These are phyloP conservation scores for Silybum marianum DNA, from an alignment of 129 eudicot species.

Conservation along the genomic window DNA sequence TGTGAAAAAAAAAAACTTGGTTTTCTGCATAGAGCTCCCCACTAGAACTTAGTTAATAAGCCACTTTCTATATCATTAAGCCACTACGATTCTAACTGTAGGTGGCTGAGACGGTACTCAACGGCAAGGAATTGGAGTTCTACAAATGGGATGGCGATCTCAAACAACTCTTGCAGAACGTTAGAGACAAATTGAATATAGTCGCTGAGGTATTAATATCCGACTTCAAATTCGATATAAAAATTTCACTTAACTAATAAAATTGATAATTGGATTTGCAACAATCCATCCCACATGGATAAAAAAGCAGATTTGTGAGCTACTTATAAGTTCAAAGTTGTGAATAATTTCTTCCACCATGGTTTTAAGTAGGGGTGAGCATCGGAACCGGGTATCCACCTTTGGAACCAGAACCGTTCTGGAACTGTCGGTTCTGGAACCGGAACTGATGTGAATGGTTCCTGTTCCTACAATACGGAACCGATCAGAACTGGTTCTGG, in stretches of 20 bases:
- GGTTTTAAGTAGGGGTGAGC: too few species aligned
- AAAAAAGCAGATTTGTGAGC: neutral
- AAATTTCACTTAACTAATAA: neutral
- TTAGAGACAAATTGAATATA: conserved; percentile 73
- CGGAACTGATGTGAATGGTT: too few species aligned
- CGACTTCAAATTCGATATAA: neutral
- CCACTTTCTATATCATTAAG: too few species aligned
- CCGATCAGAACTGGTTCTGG: too few species aligned
- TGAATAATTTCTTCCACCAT: too few species aligned
- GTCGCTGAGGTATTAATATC: conserved; percentile 73
- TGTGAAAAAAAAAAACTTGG: too few species aligned
- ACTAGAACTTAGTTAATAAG: too few species aligned
- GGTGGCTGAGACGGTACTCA: conserved; percentile 77
- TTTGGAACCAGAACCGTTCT: too few species aligned
- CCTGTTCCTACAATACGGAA: too few species aligned
- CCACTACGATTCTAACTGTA: conserved; percentile 14
- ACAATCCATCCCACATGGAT: neutral
- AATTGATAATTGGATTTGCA: neutral
- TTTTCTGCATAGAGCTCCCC: too few species aligned
- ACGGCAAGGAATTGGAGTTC: conserved; percentile 83
- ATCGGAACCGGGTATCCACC: too few species aligned
- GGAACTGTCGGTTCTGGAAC: too few species aligned
- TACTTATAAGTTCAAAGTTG: neutral
- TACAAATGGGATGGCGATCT: conserved; percentile 97
- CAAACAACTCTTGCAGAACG: conserved; percentile 78